Base-by-base conservation (phyloP, 306 rosid species). In the apple (Malus domestica) region DNA sequence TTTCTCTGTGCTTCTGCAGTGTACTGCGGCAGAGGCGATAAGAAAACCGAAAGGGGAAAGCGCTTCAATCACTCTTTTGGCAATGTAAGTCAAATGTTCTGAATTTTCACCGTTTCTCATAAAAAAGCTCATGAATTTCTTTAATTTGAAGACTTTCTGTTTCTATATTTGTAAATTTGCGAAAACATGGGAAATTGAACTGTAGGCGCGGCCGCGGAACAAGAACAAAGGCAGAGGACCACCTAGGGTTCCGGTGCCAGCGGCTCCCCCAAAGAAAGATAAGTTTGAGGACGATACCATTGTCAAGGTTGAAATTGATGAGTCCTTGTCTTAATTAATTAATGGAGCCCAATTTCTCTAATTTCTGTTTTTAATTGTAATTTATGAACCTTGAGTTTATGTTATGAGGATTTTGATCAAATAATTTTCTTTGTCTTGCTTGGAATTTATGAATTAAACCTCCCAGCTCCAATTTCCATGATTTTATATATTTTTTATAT, bases 151-250 rank as follows among this genome's bases (percentile, higher is more conserved):
- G 14, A 22, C 33, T 60, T 25, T 59, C 63, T 63, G 9, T 3
- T 14, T 16, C 5, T 51, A 4, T 35, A 14, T 60, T 45, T n/a
- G 14, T 22, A 11, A 27, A 5, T 23, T 67, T 16, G 6, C 40
- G 12, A 70, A 35, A 69, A 38, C 40, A 22, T 75, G 8, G 23
- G 65, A 65, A 64, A 30, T 30, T 54, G 32, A 32, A 35, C 45
- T 52, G 30, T 45, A 93, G 98, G 89, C 98, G 19, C 84, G 96
- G 82, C 98, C 96, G 18, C 69, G 83, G 82, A 57, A 89, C 85
- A 93, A 93, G 87, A 86, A 81, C n/a, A 90, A 93, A 52, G 98
- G 97, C 58, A 89, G 88, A 82, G 97, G 98, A 23, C 87, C 93
- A 18, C 98, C 96, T 6, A 85, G 89, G 81, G 76, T 83, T 54